These are phyloP conservation scores for Colletotrichum agaves DNA, from an alignment of 2,329 filamentous ascomycete species.

Conservation along the genomic window DNA sequence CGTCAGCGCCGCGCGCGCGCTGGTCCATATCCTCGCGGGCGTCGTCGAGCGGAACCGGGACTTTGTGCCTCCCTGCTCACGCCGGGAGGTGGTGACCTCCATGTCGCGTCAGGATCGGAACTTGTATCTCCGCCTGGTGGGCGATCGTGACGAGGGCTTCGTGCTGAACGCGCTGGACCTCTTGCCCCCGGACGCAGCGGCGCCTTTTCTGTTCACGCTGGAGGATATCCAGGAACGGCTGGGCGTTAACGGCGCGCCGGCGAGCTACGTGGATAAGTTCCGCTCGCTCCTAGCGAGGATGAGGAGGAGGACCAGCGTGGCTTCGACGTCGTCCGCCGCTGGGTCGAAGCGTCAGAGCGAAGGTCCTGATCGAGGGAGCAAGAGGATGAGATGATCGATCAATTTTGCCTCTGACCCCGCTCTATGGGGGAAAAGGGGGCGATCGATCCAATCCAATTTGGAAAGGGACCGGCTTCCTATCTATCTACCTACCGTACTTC, in stretches of 20 bases:
- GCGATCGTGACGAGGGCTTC: constrained; percentile 56
- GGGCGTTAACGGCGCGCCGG: constrained; percentile 47
- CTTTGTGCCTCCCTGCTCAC: constrained; percentile 43
- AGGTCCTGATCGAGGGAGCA: constrained; percentile 42
- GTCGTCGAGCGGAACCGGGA: constrained; percentile 56
- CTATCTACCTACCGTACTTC: background rate
- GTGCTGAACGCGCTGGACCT: constrained; percentile 55
- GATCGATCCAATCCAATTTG: background rate
- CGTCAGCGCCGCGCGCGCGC: constrained; percentile 57
- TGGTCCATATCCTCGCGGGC: constrained; percentile 59
- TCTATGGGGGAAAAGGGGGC: too few species aligned
- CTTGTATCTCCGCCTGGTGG: constrained; percentile 60
- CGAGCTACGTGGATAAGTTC: constrained; percentile 50
- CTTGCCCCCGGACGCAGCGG: constrained; percentile 56
- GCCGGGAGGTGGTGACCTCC: background rate
- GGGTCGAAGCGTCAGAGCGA: constrained; percentile 48
- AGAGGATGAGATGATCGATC: constrained; percentile 48
- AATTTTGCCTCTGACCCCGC: too few species aligned
- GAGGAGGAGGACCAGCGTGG: constrained; percentile 41
- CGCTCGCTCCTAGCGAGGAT: constrained; percentile 46
- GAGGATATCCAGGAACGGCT: constrained; percentile 48
- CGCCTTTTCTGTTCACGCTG: constrained; percentile 54
- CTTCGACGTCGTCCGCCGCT: constrained; percentile 33
- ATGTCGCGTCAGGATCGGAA: constrained; percentile 50
- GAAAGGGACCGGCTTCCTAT: background rate